A percentile compares a stretch with the other conserved stretches of the same genome.
Conservation (phyloP, 331 rosid genomes). For the Prunus yedoensis region DNA sequence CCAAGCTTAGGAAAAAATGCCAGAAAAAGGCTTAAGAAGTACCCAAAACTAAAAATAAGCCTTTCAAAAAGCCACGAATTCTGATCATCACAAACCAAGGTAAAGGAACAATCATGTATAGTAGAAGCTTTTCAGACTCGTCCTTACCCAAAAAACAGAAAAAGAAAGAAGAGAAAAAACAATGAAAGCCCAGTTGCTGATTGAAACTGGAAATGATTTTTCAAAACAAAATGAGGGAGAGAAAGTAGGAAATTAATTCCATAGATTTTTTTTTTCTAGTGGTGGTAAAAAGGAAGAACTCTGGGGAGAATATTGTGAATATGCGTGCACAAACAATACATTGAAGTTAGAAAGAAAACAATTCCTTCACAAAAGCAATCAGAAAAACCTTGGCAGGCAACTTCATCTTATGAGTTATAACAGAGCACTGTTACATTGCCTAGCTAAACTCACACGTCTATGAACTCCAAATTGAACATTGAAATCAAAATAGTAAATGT, state of each 20-base stretch:
- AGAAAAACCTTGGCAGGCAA: background rate
- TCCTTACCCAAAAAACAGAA: background rate
- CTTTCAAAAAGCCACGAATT: slow-evolving; percentile 40
- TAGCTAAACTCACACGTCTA: background rate
- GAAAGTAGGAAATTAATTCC: slow-evolving; percentile 41
- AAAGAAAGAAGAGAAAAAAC: too few relatives aligned
- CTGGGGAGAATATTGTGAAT: slow-evolving; percentile 88
- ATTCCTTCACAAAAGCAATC: background rate
- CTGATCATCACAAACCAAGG: slow-evolving; percentile 38
- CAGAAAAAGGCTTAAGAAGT: slow-evolving; percentile 55
- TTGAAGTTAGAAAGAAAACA: background rate
- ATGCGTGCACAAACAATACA: background rate
- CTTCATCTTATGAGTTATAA: background rate
- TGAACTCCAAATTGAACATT: background rate
- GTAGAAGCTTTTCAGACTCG: background rate
- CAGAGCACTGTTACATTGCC: background rate
- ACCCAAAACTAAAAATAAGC: slow-evolving; percentile 39
- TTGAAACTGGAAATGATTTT: too few relatives aligned
- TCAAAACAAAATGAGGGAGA: background rate
- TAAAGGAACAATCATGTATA: slow-evolving; percentile 26
- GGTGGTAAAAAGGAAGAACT: slow-evolving; percentile 93
- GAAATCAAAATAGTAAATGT: background rate
- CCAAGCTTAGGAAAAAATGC: slow-evolving; percentile 29
- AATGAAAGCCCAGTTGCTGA: slow-evolving; percentile 20
- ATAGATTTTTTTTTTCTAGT: slow-evolving; percentile 80